These are phyloP conservation scores for Ophiostoma australiae DNA, from an alignment of 2,329 filamentous ascomycete genomes.

Conservation along the genomic window DNA sequence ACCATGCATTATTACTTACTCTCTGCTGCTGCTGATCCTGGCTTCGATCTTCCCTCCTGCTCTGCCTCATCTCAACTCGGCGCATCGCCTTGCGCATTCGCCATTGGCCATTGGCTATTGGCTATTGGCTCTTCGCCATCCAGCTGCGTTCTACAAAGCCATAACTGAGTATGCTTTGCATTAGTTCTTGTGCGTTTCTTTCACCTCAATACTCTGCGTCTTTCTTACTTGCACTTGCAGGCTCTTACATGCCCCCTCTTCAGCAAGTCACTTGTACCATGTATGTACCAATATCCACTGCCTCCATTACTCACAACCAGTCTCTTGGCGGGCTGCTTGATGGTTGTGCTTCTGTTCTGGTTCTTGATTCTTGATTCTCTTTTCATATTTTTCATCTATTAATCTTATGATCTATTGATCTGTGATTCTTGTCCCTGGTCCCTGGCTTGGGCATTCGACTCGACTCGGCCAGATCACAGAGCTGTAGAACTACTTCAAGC, in stretches of 20 bases:
- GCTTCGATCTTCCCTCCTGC: not conserved
- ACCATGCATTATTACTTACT: not conserved
- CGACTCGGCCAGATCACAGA: no score
- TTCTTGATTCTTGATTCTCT: not conserved
- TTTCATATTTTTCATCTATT: not conserved
- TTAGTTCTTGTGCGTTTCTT: not conserved
- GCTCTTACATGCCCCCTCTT: constrained; percentile 3
- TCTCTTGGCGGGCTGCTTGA: not conserved
- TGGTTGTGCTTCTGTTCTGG: not conserved
- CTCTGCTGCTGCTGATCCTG: not conserved
- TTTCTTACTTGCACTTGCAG: not conserved
- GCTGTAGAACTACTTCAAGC: no score
- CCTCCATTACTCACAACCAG: constrained; percentile 8
- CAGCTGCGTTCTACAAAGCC: not conserved
- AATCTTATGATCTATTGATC: not conserved
- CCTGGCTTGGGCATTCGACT: no score
- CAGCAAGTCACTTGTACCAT: constrained; percentile 5
- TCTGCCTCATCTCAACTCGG: not conserved
- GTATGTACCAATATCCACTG: constrained; percentile 6
- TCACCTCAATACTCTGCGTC: not conserved
- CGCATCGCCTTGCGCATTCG: constrained; percentile 12
- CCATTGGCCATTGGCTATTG: constrained; percentile 1
- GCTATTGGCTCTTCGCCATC: not conserved
- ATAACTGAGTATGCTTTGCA: not conserved
- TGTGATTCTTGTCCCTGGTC: not conserved